A percentile compares a stretch with the other conserved stretches of the same genome.
Conservation (phyloP, 192 early-diverging fungal species). For the Dispira parvispora region DNA sequence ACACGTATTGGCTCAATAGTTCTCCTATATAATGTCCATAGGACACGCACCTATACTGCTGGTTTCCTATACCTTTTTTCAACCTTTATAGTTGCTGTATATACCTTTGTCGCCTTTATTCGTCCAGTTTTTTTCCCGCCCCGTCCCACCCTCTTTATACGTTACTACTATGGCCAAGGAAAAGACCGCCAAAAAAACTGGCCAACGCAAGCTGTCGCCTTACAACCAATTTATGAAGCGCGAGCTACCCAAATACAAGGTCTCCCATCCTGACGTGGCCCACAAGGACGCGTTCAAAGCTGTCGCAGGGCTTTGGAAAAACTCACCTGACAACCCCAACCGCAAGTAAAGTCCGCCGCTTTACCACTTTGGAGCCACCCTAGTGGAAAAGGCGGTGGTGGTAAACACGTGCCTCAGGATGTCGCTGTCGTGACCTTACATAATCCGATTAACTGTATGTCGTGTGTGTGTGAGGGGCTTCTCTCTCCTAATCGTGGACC, state of each 20-base stretch:
- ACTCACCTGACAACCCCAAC: slow-evolving; percentile 43
- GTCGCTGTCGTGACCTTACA: no score
- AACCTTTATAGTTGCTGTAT: neutral
- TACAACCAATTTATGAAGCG: slow-evolving; percentile 60
- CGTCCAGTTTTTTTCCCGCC: neutral
- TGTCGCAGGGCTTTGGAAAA: slow-evolving; percentile 43
- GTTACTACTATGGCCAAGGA: slow-evolving; percentile 28
- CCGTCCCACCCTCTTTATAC: neutral
- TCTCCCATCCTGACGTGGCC: slow-evolving; percentile 30
- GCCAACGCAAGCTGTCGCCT: slow-evolving; percentile 33
- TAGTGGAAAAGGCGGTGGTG: no score
- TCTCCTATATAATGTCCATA: no score
- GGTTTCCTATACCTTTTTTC: neutral
- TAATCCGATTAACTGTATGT: no score
- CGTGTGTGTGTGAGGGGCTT: no score
- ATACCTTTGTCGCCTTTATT: neutral
- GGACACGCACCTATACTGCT: no score
- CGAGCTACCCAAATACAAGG: slow-evolving; percentile 51
- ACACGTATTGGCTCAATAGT: no score
- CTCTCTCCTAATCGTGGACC: no score
- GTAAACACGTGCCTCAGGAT: no score
- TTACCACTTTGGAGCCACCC: no score
- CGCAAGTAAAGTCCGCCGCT: slow-evolving; percentile 19
- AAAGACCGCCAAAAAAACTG: slow-evolving; percentile 21
- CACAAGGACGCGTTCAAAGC: slow-evolving; percentile 55